A percentile compares a stretch with the other conserved stretches of the same genome.
Evolutionary conservation across 2,329 filamentous ascomycete species (phyloP).

Genomic region (Fusarium multiceps): DNA sequence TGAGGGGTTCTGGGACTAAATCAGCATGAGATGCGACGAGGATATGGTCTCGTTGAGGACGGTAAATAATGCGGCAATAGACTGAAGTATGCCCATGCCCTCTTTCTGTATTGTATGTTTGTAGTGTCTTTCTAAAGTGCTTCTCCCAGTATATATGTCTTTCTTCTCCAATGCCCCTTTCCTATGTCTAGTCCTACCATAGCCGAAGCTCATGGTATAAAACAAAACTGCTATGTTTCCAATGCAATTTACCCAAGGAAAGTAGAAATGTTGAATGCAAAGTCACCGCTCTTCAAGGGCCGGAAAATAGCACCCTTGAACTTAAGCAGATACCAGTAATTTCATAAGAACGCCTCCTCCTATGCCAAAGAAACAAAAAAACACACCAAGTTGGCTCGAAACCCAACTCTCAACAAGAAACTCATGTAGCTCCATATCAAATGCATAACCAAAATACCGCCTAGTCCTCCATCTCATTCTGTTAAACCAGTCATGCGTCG

Average conservation of each 20-base stretch:
- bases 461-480: conserved; percentile 12
- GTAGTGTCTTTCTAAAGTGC: conserved; percentile 16
- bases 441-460: conserved; percentile 10
- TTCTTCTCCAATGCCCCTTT: conserved; percentile 5
- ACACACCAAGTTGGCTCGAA: conserved; percentile 2
- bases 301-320: background rate
- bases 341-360: conserved; percentile 27
- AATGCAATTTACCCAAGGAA: conserved; percentile 20
- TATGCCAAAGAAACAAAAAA: background rate
- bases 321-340: conserved; percentile 6
- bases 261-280: conserved; percentile 2
- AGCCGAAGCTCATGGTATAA: conserved; percentile 13
- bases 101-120: conserved; percentile 17
- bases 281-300: conserved; percentile 9
- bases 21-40: background rate
- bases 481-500: conserved; percentile 4
- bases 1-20: background rate
- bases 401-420: conserved; percentile 1
- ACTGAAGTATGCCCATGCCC: conserved; percentile 7
- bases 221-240: conserved; percentile 8
- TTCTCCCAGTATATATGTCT: conserved; percentile 12
- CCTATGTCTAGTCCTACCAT: conserved; percentile 11
- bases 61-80: conserved; percentile 10
- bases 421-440: background rate
- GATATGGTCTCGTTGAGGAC: background rate